These are phyloP conservation scores for Xylariaceae sp. DNA, from an alignment of 2,329 filamentous ascomycete genomes.

Conservation along the genomic window DNA sequence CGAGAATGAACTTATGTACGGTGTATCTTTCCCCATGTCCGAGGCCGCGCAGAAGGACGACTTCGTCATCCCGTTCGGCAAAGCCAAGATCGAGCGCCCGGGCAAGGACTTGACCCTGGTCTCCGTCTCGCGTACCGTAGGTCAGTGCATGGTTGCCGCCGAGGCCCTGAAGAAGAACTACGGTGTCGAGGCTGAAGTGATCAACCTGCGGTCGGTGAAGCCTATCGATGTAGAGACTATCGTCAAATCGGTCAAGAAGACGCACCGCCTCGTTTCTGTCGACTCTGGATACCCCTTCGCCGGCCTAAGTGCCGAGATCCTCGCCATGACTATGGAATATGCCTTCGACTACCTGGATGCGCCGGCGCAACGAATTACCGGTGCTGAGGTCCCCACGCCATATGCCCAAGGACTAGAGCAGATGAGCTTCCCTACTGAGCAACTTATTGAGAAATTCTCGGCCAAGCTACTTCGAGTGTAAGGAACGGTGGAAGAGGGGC, in stretches of 20 bases:
- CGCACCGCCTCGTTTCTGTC: conserved; percentile 83
- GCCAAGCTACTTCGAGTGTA: conserved; percentile 74
- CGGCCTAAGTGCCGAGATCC: conserved; percentile 88
- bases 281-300: conserved; percentile 97
- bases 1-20: conserved; percentile 91
- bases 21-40: conserved; percentile 94
- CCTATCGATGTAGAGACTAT: conserved; percentile 94
- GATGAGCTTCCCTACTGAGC: conserved; percentile 91
- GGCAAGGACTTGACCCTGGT: conserved; percentile 98
- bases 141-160: conserved; percentile 85
- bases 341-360: conserved; percentile 97
- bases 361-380: conserved; percentile 90
- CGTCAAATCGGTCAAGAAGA: conserved; percentile 98
- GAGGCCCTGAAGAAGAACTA: conserved; percentile 95
- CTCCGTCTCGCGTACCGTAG: conserved; percentile 91
- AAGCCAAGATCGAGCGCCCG: conserved; percentile 96
- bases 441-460: conserved; percentile 83
- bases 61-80: conserved; percentile 96
- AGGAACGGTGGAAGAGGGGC: conserved; percentile 5
- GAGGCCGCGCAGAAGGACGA: conserved; percentile 94
- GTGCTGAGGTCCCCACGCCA: conserved; percentile 95
- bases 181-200: conserved; percentile 91
- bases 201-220: conserved; percentile 98
- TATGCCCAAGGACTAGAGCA: conserved; percentile 93
- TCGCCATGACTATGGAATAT: conserved; percentile 96